Conservation (phyloP, 2,329 filamentous ascomycete genomes). For the Aspergillus novoparasiticus region DNA sequence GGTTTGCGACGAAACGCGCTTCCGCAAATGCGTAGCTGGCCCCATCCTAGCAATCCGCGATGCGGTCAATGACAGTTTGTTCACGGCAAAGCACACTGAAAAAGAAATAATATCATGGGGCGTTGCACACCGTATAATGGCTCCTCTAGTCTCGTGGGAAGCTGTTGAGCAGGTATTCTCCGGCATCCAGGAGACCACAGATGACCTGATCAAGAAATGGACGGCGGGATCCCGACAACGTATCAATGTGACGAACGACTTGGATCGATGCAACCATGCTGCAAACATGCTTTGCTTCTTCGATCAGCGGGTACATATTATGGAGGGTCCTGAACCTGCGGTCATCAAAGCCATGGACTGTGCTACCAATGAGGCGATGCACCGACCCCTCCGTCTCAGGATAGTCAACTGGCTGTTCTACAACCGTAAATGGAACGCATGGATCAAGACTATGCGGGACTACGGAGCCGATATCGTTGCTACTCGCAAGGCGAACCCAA, state of each 20-base stretch:
- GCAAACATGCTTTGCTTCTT: slow-evolving; percentile 55
- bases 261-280: slow-evolving; percentile 59
- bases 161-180: slow-evolving; percentile 45
- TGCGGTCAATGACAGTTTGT: slow-evolving; percentile 66
- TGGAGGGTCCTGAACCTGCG: slow-evolving; percentile 51
- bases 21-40: slow-evolving; percentile 55
- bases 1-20: slow-evolving; percentile 66
- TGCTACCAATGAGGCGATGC: slow-evolving; percentile 59
- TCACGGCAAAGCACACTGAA: slow-evolving; percentile 57
- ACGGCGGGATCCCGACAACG: slow-evolving; percentile 40
- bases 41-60: slow-evolving; percentile 60
- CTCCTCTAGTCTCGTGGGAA: slow-evolving; percentile 48
- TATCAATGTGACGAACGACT: slow-evolving; percentile 52
- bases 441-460: slow-evolving; percentile 57
- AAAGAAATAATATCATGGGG: slow-evolving; percentile 57
- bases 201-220: slow-evolving; percentile 57
- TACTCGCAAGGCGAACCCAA: slow-evolving; percentile 57
- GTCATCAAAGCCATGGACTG: slow-evolving; percentile 59
- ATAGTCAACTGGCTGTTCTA: slow-evolving; percentile 58
- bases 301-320: slow-evolving; percentile 52
- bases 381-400: slow-evolving; percentile 55
- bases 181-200: slow-evolving; percentile 54
- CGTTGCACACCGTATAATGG: slow-evolving; percentile 58
- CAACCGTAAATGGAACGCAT: slow-evolving; percentile 55
- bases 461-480: slow-evolving; percentile 61